Evolutionary conservation across 164 flowering plant genomes (phyloP).

Genomic region (Houttuynia cordata): DNA sequence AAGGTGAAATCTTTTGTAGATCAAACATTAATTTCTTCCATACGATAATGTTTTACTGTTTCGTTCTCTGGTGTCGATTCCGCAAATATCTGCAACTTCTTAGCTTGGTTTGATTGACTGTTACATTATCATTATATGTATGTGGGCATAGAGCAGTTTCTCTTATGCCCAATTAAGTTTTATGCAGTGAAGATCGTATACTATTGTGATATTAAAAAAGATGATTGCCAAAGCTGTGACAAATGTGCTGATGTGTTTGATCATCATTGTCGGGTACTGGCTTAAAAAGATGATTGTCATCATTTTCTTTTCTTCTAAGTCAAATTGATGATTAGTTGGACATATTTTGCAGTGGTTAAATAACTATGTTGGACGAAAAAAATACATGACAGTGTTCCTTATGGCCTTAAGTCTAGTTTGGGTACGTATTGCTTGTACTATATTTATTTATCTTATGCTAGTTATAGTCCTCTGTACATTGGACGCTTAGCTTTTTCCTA

Average conservation of each 20-base stretch:
- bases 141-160: too few relatives aligned
- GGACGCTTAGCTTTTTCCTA: neutral
- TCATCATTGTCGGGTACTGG: conserved; percentile 76
- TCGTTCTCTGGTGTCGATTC: too few relatives aligned
- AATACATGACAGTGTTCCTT: conserved; percentile 57
- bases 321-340: neutral
- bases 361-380: conserved; percentile 84
- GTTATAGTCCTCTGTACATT: neutral
- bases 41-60: too few relatives aligned
- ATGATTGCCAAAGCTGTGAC: conserved; percentile 61
- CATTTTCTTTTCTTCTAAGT: neutral
- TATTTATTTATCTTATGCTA: neutral
- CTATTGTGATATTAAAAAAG: too few relatives aligned
- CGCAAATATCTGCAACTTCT: too few relatives aligned
- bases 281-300: neutral
- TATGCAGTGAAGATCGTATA: too few relatives aligned
- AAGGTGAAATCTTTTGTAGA: too few relatives aligned
- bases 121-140: too few relatives aligned
- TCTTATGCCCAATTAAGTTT: too few relatives aligned
- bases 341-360: conserved; percentile 63
- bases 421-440: conserved; percentile 27
- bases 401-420: conserved; percentile 75
- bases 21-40: too few relatives aligned
- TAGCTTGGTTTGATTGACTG: too few relatives aligned
- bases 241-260: conserved; percentile 92